Conservation (phyloP, 257 asterid species). For the Forsythia suspensa region DNA sequence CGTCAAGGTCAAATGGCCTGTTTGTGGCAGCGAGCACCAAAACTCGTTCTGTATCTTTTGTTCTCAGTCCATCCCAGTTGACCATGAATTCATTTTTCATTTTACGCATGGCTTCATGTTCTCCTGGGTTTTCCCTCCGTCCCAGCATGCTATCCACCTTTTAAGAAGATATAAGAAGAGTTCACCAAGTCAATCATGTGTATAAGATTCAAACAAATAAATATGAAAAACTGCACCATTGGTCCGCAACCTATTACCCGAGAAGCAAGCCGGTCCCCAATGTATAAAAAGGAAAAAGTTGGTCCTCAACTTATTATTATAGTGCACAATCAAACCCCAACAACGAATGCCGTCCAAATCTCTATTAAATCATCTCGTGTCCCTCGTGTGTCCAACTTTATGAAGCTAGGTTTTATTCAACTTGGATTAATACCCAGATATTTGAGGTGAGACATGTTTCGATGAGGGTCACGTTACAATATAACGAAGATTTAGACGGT, state of each 20-base stretch:
- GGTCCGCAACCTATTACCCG: not conserved
- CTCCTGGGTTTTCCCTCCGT: conserved; percentile 88
- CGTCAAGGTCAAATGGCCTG: conserved; percentile 96
- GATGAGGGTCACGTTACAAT: not conserved
- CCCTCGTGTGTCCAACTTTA: not conserved
- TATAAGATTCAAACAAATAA: conserved; percentile 1
- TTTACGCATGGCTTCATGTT: conserved; percentile 94
- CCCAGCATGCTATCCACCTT: conserved; percentile 99
- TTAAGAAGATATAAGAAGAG: conserved; percentile 8
- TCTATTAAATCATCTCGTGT: not conserved
- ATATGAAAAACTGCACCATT: not conserved
- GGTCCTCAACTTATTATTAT: not conserved
- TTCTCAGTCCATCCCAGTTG: conserved; percentile 95
- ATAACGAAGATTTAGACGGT: not conserved
- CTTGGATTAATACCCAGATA: not conserved
- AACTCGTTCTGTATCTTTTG: conserved; percentile 89
- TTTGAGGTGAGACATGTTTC: not conserved
- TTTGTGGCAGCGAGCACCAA: conserved; percentile 97
- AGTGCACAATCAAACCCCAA: not conserved
- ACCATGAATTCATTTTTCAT: conserved; percentile 99
- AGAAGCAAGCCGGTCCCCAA: not conserved
- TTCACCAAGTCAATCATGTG: not conserved
- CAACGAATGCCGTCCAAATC: not conserved
- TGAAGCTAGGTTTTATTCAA: not conserved
- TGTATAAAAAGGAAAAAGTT: not conserved